A percentile compares a stretch with the other conserved stretches of the same genome.
These are phyloP conservation scores for Cladosporium austrohemisphaericum DNA, from an alignment of 2,329 filamentous ascomycete genomes.

Conservation along the genomic window DNA sequence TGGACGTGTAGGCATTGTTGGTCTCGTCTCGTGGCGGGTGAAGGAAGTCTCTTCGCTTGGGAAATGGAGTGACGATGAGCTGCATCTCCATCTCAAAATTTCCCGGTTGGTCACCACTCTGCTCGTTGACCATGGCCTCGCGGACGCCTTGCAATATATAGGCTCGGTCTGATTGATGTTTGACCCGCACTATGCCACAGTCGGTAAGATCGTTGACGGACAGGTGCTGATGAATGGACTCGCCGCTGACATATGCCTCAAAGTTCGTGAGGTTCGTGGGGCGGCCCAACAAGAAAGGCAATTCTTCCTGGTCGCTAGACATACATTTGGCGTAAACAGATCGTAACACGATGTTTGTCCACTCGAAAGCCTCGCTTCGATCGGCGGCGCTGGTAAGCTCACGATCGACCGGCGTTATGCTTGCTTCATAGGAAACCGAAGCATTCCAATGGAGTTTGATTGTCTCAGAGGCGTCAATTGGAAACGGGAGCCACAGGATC, in stretches of 20 bases:
- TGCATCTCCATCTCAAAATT: too few species aligned
- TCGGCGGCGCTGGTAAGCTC: not conserved
- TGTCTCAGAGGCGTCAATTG: not conserved
- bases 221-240: not conserved
- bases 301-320: conserved; percentile 9
- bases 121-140: not conserved
- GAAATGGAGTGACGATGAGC: conserved; percentile 37
- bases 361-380: not conserved
- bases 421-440: conserved; percentile 17
- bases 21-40: conserved; percentile 33
- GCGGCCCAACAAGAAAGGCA: conserved; percentile 18
- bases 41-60: conserved; percentile 58
- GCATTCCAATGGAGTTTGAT: conserved; percentile 28
- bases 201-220: not conserved
- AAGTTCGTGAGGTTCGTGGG: not conserved
- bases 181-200: conserved; percentile 20
- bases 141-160: conserved; percentile 19
- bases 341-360: conserved; percentile 14
- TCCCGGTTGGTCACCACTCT: too few species aligned
- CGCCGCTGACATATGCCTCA: conserved; percentile 3
- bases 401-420: conserved; percentile 1
- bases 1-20: conserved; percentile 37
- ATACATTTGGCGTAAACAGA: conserved; percentile 17
- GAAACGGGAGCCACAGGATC: conserved; percentile 23
- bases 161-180: conserved; percentile 16